Conservation (phyloP, 108 stramenopile genomes). For the Poteriospumella lacustris region DNA sequence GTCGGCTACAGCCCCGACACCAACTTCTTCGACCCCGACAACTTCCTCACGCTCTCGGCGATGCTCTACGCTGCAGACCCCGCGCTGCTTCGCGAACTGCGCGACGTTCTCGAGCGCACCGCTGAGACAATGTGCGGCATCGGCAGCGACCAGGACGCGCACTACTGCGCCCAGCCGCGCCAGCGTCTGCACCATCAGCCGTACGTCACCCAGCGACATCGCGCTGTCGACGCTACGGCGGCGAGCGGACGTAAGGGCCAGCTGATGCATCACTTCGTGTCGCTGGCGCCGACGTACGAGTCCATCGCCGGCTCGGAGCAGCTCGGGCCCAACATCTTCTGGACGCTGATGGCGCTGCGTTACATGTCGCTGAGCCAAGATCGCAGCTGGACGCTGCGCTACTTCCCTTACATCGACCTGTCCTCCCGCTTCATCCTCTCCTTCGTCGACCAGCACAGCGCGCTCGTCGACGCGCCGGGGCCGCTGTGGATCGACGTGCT, state of each 20-base stretch:
- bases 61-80: slow-evolving; percentile 35
- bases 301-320: slow-evolving; percentile 38
- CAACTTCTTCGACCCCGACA: slow-evolving; percentile 48
- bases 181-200: background rate
- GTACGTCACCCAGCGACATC: too few relatives aligned
- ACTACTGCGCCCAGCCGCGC: background rate
- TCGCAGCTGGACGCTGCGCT: slow-evolving; percentile 14
- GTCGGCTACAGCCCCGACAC: slow-evolving; percentile 35
- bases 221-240: too few relatives aligned
- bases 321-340: slow-evolving; percentile 46
- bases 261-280: slow-evolving; percentile 42
- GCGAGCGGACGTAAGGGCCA: too few relatives aligned
- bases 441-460: slow-evolving; percentile 18
- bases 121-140: slow-evolving; percentile 25
- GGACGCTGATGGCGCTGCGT: slow-evolving; percentile 26
- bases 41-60: slow-evolving; percentile 37
- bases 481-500: slow-evolving; percentile 46
- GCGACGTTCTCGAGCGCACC: slow-evolving; percentile 34
- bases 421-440: slow-evolving; percentile 34
- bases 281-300: slow-evolving; percentile 24
- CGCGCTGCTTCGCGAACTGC: slow-evolving; percentile 33
- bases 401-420: slow-evolving; percentile 35
- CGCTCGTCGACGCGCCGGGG: slow-evolving; percentile 36
- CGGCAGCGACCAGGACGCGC: background rate
- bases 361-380: slow-evolving; percentile 30